phyloP scores from a whole-genome alignment of 1,139 yeast species.

The Blastobotrys ciferrii region DNA sequence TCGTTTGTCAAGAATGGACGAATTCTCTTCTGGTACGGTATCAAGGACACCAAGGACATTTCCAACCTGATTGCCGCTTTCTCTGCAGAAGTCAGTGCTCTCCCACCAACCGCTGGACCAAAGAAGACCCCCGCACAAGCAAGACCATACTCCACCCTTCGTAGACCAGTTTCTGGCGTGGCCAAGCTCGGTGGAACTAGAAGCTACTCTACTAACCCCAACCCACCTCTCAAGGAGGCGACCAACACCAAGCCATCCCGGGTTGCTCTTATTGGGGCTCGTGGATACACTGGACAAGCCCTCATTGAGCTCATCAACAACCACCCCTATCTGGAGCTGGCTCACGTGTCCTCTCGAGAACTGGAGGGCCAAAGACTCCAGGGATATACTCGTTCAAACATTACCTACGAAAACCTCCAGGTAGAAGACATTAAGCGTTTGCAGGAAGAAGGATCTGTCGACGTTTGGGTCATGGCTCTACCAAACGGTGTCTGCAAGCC shows the following conservation, averaged over 20 bases:
- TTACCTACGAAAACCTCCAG: conserved; percentile 80
- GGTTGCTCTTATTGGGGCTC: conserved; percentile 95
- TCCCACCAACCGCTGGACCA: conserved; percentile 24
- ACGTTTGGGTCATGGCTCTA: conserved; percentile 98
- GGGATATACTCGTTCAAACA: conserved; percentile 80
- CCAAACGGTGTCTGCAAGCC: conserved; percentile 98
- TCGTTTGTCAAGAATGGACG: conserved; percentile 87
- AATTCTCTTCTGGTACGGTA: conserved; percentile 93
- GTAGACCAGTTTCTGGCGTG: conserved; percentile 8
- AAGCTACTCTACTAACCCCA: conserved; percentile 53
- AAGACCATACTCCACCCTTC: conserved; percentile 35
- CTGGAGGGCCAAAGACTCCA: conserved; percentile 79
- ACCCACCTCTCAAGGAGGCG: conserved; percentile 67
- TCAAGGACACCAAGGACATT: conserved; percentile 60
- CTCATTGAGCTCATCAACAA: conserved; percentile 79
- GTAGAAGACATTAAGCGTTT: conserved; percentile 78
- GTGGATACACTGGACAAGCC: conserved; percentile 97
- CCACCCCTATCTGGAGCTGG: conserved; percentile 83
- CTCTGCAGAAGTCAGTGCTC: conserved; percentile 27
- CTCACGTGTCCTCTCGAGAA: conserved; percentile 96
- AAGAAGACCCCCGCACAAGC: conserved; percentile 36
- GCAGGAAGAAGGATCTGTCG: conserved; percentile 76
- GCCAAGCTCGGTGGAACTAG: conserved; percentile 14
- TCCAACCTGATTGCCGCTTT: conserved; percentile 66
- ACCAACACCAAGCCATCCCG: conserved; percentile 58